Conservation (phyloP, 768 basidiomycete genomes). For the Tylopilus sp. region DNA sequence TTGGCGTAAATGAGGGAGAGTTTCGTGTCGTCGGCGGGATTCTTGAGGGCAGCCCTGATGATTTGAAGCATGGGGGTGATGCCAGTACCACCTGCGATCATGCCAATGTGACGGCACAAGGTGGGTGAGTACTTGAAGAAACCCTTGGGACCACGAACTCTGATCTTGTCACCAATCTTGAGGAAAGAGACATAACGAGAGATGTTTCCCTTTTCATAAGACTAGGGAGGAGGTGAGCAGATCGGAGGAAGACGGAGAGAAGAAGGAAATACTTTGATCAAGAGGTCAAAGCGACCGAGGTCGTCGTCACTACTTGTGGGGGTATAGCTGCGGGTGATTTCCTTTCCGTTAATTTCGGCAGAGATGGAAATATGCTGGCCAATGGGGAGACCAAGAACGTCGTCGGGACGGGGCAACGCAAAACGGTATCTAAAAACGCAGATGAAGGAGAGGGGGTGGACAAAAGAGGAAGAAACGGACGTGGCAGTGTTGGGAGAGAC, state of each 20-base stretch:
- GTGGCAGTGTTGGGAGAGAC: conserved; percentile 96
- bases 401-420: conserved; percentile 66
- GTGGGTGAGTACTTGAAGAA: conserved; percentile 81
- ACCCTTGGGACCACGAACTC: conserved; percentile 95
- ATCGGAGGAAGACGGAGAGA: neutral
- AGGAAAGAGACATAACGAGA: conserved; percentile 80
- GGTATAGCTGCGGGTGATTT: conserved; percentile 89
- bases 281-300: conserved; percentile 89
- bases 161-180: conserved; percentile 83
- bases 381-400: conserved; percentile 88
- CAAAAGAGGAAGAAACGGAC: conserved; percentile 42
- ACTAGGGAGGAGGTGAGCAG: conserved; percentile 39
- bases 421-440: conserved; percentile 76
- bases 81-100: conserved; percentile 99
- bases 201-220: conserved; percentile 97
- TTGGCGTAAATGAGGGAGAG: conserved; percentile 95
- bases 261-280: conserved; percentile 82
- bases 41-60: conserved; percentile 88
- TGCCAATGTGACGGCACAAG: conserved; percentile 76
- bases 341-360: conserved; percentile 90
- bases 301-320: conserved; percentile 94
- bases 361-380: conserved; percentile 95
- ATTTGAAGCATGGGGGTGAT: conserved; percentile 99
- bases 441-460: neutral
- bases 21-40: conserved; percentile 79